phyloP scores from a whole-genome alignment of 495 filamentous ascomycete species.

The Podospora comata region DNA sequence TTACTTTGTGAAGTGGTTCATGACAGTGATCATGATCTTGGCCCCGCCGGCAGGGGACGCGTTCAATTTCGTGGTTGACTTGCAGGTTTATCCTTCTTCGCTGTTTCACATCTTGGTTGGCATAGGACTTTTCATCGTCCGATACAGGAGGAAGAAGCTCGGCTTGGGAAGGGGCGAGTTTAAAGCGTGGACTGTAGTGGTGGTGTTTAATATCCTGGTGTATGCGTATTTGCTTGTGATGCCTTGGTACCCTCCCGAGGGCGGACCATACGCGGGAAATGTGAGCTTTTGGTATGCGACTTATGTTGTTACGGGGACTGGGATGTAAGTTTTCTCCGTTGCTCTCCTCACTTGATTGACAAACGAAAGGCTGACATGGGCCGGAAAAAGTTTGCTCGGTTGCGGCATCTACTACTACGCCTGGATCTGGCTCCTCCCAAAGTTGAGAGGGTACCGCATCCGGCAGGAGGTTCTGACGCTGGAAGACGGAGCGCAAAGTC shows the following conservation, averaged over 20 bases:
- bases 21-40: constrained; percentile 63
- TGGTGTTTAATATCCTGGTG: constrained; percentile 54
- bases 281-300: constrained; percentile 69
- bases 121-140: constrained; percentile 52
- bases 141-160: constrained; percentile 48
- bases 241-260: constrained; percentile 63
- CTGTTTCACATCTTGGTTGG: constrained; percentile 55
- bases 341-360: background rate
- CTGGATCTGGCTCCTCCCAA: constrained; percentile 54
- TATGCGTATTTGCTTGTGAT: constrained; percentile 57
- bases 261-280: constrained; percentile 54
- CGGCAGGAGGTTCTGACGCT: constrained; percentile 52
- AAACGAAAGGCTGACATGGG: background rate
- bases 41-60: constrained; percentile 66
- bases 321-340: constrained; percentile 44
- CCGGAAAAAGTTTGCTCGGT: constrained; percentile 37
- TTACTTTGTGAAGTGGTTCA: constrained; percentile 55
- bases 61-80: constrained; percentile 62
- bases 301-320: constrained; percentile 56
- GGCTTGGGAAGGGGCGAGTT: constrained; percentile 46
- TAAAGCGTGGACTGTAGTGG: constrained; percentile 50
- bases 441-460: constrained; percentile 48
- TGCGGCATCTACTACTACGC: constrained; percentile 57
- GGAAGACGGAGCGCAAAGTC: constrained; percentile 49
- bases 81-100: constrained; percentile 50